A percentile compares a stretch with the other conserved stretches of the same genome.
Evolutionary conservation across 106 monocot species (phyloP).

Genomic region (Dioscorea dumetorum): DNA sequence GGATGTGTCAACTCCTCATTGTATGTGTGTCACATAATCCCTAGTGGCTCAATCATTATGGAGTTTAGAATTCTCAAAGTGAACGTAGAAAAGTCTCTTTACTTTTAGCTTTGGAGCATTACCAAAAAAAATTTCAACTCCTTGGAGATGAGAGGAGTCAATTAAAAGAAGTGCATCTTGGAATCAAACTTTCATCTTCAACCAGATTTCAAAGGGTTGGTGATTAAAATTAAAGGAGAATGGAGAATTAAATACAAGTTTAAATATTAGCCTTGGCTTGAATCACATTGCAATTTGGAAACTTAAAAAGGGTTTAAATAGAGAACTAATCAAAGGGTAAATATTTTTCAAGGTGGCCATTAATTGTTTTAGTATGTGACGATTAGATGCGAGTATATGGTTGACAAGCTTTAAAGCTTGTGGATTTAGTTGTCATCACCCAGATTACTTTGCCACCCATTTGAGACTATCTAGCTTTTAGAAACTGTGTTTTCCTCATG

Average conservation of each 20-base stretch:
- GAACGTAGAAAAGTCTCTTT: not conserved
- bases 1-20: conserved; percentile 2
- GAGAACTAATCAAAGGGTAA: not conserved
- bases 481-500: no score
- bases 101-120: not conserved
- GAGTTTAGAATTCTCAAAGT: not conserved
- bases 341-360: not conserved
- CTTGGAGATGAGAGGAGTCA: conserved; percentile 2
- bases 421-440: not conserved
- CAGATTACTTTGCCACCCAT: not conserved
- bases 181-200: not conserved
- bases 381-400: no score
- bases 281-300: not conserved
- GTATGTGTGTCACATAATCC: not conserved
- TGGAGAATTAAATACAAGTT: no score
- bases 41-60: conserved; percentile 7
- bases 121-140: conserved; percentile 1
- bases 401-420: not conserved
- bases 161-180: conserved; percentile 13
- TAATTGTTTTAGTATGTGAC: not conserved
- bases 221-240: no score
- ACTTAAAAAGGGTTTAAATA: not conserved
- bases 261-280: no score
- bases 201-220: no score
- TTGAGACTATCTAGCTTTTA: no score